Evolutionary conservation across 2,329 filamentous ascomycete species (phyloP), one percentile per base, ranked within the genome.

Genomic region (Aureobasidium uvarum): DNA sequence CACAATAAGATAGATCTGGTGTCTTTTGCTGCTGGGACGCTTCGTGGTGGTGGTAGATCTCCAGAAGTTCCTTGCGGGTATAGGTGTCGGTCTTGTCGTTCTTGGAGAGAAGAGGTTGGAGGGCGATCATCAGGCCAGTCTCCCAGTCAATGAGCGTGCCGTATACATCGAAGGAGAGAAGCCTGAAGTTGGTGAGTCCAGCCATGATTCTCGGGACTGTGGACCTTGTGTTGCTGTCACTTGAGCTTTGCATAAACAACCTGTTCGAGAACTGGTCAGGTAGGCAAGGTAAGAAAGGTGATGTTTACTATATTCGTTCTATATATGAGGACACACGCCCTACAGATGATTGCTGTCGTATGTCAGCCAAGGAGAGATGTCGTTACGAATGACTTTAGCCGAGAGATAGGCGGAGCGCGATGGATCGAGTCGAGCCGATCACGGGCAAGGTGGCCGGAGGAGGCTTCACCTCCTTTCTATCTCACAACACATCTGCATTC

Each of bases 71-170:
- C 25, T 78, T 77, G 56, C 81, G 77, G 33, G 81, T 76, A 13
- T 43, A 45, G 28, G 77, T 73, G 0, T 79, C 76, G 0, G 83
- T 11, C 6, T 23, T 46, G 76, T n/a, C 73, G 76, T 33, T 80
- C 73, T 39, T 85, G 76, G 14, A 85, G 72, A 0, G 84, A 80
- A 28, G 75, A 63, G 46, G 65, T 10, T 50, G 38, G 2, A 92
- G 80, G 3, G 83, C 80, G 2, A 75, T 69, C 60, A 83, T 75
- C 65, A 91, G 83, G 66, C 89, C 89, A n/a, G 78, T 74, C 74
- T 92, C 88, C 89, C 89, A 92, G 79, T 93, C 89, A 67, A 93
- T 85, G 3, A 93, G 82, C 0, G 90, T 94, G 74, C 90, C 89
- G 75, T 90, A 93, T 79, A 89, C 86, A 77, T 94, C 90, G 77